Evolutionary conservation across 805 yeast genomes (phyloP).

Genomic region (Candida broadrunensis): DNA sequence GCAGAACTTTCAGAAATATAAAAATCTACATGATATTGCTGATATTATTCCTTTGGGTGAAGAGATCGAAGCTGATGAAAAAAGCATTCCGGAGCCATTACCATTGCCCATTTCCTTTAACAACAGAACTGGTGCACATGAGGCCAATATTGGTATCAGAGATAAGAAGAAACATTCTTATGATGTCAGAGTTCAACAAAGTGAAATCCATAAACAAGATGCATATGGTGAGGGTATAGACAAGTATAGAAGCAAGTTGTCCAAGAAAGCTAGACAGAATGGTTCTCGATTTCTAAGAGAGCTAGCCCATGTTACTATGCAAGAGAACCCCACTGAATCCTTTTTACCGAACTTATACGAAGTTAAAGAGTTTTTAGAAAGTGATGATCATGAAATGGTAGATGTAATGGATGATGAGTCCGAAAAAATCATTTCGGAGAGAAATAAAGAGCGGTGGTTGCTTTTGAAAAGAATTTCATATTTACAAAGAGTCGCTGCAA

Average conservation of each 20-base stretch:
- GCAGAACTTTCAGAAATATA: constrained; percentile 27
- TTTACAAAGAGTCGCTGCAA: constrained; percentile 62
- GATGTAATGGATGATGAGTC: constrained; percentile 37
- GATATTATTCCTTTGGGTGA: constrained; percentile 21
- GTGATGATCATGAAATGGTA: constrained; percentile 36
- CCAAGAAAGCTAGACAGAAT: constrained; percentile 48
- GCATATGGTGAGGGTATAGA: constrained; percentile 78
- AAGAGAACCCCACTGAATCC: constrained; percentile 23
- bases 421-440: constrained; percentile 33
- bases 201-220: constrained; percentile 62
- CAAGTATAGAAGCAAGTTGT: constrained; percentile 47
- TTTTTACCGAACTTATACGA: constrained; percentile 59
- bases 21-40: constrained; percentile 11
- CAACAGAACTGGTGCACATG: constrained; percentile 72
- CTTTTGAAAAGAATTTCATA: constrained; percentile 70
- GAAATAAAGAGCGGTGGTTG: constrained; percentile 63
- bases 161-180: constrained; percentile 78
- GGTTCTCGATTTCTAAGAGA: constrained; percentile 54
- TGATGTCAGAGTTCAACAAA: constrained; percentile 77
- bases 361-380: constrained; percentile 53
- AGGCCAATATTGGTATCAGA: constrained; percentile 78
- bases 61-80: constrained; percentile 18
- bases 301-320: constrained; percentile 51
- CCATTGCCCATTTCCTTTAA: constrained; percentile 65
- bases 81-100: constrained; percentile 27